Percentiles rank a stretch among this genome's conserved stretches.
phyloP scores from a whole-genome alignment of 257 asterid species.

The Penstemon barbatus region DNA sequence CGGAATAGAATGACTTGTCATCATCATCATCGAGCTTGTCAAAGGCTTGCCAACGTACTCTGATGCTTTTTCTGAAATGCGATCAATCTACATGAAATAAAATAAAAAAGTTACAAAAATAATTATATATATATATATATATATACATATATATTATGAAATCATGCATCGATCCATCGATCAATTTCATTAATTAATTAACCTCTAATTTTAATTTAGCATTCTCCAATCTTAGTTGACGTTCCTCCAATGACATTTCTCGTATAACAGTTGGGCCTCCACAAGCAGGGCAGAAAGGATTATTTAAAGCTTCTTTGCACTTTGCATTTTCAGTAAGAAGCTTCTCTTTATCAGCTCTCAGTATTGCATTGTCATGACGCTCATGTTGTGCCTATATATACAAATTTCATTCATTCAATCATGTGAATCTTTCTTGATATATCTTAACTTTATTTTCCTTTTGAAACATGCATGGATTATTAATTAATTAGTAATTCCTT shows the following conservation, averaged over 20 bases:
- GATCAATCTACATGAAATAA: too few species aligned
- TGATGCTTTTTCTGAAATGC: too few species aligned
- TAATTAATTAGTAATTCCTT: neutral
- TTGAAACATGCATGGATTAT: neutral
- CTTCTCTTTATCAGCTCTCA: conserved; percentile 35
- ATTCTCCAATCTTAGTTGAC: conserved; percentile 38
- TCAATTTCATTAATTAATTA: too few species aligned
- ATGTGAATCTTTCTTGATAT: too few species aligned
- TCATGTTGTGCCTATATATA: conserved; percentile 35
- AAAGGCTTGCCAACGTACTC: neutral
- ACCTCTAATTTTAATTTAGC: conserved; percentile 47
- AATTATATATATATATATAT: too few species aligned
- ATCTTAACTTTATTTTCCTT: neutral
- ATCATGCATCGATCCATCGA: too few species aligned
- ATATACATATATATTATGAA: too few species aligned
- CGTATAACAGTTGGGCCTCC: conserved; percentile 37
- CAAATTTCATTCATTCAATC: neutral
- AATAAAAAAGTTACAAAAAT: too few species aligned
- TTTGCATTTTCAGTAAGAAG: conserved; percentile 42
- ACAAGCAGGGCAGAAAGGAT: conserved; percentile 42
- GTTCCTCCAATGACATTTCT: conserved; percentile 46
- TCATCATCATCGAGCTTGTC: too few species aligned
- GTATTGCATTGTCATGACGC: conserved; percentile 32
- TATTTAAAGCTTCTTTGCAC: conserved; percentile 38
- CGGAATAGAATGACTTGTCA: too few species aligned